These are phyloP conservation scores for Albugo candida DNA, from an alignment of 352 stramenopile genomes.

Conservation along the genomic window DNA sequence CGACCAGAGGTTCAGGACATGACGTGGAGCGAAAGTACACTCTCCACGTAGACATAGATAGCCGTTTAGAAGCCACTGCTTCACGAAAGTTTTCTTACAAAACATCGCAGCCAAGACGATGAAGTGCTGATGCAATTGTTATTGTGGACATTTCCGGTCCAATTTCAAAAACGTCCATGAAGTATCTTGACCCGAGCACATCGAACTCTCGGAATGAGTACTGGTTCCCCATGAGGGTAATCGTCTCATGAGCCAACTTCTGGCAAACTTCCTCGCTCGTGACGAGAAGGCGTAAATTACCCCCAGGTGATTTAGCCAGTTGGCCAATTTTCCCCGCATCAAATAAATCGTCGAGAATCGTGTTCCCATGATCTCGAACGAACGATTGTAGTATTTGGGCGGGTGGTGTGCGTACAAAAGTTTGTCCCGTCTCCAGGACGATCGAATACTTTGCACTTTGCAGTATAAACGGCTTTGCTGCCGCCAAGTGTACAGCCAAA, in stretches of 20 bases:
- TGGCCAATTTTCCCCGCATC: not conserved
- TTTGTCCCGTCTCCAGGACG: not conserved
- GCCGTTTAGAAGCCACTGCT: no score
- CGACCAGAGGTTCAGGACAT: no score
- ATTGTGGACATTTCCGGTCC: not conserved
- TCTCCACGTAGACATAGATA: no score
- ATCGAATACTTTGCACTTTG: not conserved
- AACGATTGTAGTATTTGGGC: constrained; percentile 2
- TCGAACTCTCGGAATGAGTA: constrained; percentile 6
- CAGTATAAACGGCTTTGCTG: no score
- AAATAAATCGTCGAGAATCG: constrained; percentile 1
- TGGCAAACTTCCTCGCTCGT: constrained; percentile 1
- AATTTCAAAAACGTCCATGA: constrained; percentile 3
- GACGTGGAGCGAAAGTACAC: no score
- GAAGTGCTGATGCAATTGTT: no score
- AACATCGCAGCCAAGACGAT: no score
- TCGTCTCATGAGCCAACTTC: not conserved
- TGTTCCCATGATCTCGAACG: not conserved
- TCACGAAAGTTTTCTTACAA: no score
- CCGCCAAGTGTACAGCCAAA: not conserved
- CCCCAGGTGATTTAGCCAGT: constrained; percentile 1
- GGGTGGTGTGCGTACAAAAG: constrained; percentile 1
- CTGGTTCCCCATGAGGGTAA: constrained; percentile 1
- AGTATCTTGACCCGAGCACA: constrained; percentile 2
- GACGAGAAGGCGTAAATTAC: constrained; percentile 2